Evolutionary conservation across 1,139 yeast species (phyloP).

Genomic region (Casaregolazyma suthepensis): DNA sequence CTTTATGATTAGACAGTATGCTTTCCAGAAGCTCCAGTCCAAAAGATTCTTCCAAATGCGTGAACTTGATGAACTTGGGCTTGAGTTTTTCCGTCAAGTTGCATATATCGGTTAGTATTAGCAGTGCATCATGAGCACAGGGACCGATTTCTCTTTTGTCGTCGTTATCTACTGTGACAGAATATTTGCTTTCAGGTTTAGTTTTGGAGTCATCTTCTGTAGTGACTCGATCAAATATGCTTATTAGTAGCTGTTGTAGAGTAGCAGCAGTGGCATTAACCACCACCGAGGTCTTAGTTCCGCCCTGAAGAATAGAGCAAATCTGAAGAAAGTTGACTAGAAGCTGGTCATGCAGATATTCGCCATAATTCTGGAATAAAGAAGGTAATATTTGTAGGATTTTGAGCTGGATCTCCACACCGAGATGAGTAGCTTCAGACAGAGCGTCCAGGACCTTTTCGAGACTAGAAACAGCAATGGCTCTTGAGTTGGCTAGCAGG

Average conservation of each 20-base stretch:
- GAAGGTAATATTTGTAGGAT: conserved; percentile 82
- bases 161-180: conserved; percentile 39
- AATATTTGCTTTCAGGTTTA: conserved; percentile 32
- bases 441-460: conserved; percentile 58
- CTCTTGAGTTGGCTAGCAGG: conserved; percentile 45
- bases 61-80: conserved; percentile 47
- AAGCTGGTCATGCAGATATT: conserved; percentile 47
- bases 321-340: conserved; percentile 58
- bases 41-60: conserved; percentile 56
- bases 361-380: conserved; percentile 58
- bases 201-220: conserved; percentile 35
- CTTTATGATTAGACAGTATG: conserved; percentile 50
- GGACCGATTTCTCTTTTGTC: conserved; percentile 42
- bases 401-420: conserved; percentile 78
- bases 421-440: conserved; percentile 66
- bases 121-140: conserved; percentile 61
- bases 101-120: conserved; percentile 67
- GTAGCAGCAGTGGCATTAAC: conserved; percentile 93
- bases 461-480: conserved; percentile 49
- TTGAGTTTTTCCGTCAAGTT: conserved; percentile 54
- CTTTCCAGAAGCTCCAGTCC: conserved; percentile 79
- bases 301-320: conserved; percentile 64
- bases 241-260: conserved; percentile 72
- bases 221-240: conserved; percentile 62
- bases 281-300: conserved; percentile 69